phyloP scores from a whole-genome alignment of 805 yeast genomes.

The Candida verbasci region DNA sequence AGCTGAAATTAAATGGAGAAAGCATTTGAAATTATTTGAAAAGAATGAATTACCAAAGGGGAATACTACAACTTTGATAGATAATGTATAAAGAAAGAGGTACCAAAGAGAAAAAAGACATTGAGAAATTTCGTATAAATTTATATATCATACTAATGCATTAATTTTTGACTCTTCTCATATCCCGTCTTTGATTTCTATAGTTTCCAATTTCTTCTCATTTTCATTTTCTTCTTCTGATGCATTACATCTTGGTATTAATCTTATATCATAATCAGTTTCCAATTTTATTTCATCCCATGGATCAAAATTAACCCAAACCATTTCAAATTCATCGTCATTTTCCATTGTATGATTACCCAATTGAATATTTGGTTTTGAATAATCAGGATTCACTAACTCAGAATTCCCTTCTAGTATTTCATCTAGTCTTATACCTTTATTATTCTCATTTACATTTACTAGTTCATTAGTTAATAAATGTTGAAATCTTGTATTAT shows the following conservation, averaged over 20 bases:
- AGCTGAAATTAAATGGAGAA: conserved; percentile 52
- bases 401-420: conserved; percentile 29
- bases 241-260: conserved; percentile 22
- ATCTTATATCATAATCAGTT: conserved; percentile 34
- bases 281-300: conserved; percentile 41
- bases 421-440: conserved; percentile 30
- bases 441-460: conserved; percentile 33
- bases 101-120: neutral
- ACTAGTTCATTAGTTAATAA: conserved; percentile 23
- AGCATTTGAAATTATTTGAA: conserved; percentile 22
- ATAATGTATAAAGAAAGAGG: neutral
- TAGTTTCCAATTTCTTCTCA: neutral
- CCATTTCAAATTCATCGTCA: conserved; percentile 41
- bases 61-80: conserved; percentile 1
- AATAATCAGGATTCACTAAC: conserved; percentile 23
- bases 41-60: conserved; percentile 4
- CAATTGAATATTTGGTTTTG: conserved; percentile 33
- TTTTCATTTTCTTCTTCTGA: neutral
- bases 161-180: too few relatives aligned
- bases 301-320: conserved; percentile 42
- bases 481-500: conserved; percentile 14
- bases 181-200: too few relatives aligned
- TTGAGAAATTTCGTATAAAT: too few relatives aligned
- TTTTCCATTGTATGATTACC: conserved; percentile 32
- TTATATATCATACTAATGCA: too few relatives aligned